These are phyloP conservation scores for Kwoniella dendrophila DNA, from an alignment of 768 basidiomycete genomes.

Conservation along the genomic window DNA sequence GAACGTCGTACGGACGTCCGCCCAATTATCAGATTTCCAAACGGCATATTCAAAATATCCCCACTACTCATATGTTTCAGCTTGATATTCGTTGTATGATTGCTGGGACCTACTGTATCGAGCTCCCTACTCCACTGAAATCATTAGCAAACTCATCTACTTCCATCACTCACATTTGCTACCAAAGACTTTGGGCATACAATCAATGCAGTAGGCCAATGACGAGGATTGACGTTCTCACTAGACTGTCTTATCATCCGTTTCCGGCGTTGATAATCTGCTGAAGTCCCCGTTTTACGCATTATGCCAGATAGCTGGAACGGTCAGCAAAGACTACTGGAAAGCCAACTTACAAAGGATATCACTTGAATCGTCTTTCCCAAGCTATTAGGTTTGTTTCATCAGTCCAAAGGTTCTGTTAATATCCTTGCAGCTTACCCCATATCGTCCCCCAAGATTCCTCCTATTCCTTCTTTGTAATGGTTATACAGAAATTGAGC, in stretches of 20 bases:
- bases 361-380: slow-evolving; percentile 89
- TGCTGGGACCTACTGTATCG: slow-evolving; percentile 63
- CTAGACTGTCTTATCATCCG: slow-evolving; percentile 64
- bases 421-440: slow-evolving; percentile 63
- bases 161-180: slow-evolving; percentile 60
- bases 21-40: slow-evolving; percentile 65
- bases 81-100: not conserved
- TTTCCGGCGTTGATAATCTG: slow-evolving; percentile 69
- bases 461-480: slow-evolving; percentile 71
- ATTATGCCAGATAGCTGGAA: slow-evolving; percentile 87
- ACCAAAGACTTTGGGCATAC: slow-evolving; percentile 83
- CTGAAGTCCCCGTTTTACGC: slow-evolving; percentile 70
- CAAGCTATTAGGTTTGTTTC: slow-evolving; percentile 38
- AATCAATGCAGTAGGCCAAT: slow-evolving; percentile 62
- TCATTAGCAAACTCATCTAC: not conserved
- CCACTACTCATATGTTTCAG: slow-evolving; percentile 65
- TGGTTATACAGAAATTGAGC: slow-evolving; percentile 76
- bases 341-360: slow-evolving; percentile 40
- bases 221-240: slow-evolving; percentile 24
- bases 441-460: slow-evolving; percentile 94
- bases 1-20: slow-evolving; percentile 69
- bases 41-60: slow-evolving; percentile 86
- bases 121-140: slow-evolving; percentile 80
- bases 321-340: not conserved
- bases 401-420: slow-evolving; percentile 5